Conservation (phyloP, 108 stramenopile species). For the Stephanodiscus triporus region DNA sequence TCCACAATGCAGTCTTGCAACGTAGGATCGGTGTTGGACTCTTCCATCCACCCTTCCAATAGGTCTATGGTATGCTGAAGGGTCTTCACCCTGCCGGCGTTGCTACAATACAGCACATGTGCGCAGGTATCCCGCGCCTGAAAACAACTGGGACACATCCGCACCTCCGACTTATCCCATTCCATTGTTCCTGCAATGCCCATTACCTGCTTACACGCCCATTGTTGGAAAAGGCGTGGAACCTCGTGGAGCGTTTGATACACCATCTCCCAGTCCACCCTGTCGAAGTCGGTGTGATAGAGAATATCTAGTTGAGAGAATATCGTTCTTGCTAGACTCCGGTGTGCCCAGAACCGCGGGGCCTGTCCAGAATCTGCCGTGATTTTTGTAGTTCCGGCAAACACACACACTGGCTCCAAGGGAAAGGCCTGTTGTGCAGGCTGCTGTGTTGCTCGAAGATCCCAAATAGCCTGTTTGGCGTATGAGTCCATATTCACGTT, state of each 20-base stretch:
- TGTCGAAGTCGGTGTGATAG: background rate
- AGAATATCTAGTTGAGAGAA: background rate
- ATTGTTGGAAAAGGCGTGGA: too few relatives aligned
- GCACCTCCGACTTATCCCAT: too few relatives aligned
- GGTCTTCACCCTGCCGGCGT: background rate
- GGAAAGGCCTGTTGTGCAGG: too few relatives aligned
- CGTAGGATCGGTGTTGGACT: background rate
- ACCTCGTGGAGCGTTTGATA: background rate
- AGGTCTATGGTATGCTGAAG: background rate
- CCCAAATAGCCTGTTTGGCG: constrained; percentile 9
- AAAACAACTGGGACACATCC: constrained; percentile 5
- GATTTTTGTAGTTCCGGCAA: too few relatives aligned
- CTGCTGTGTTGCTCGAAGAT: background rate
- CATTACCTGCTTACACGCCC: too few relatives aligned
- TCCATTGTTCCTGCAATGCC: too few relatives aligned
- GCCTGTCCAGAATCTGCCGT: too few relatives aligned
- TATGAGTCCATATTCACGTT: too few relatives aligned
- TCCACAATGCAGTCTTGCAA: background rate
- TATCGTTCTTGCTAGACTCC: background rate
- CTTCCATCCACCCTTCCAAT: background rate
- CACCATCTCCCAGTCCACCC: constrained; percentile 4
- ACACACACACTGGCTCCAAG: too few relatives aligned
- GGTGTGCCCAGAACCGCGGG: constrained; percentile 11
- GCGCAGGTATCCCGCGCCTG: background rate
- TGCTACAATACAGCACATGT: background rate